Conservation (phyloP, 192 early-diverging fungal species). For the Podila epigama region DNA sequence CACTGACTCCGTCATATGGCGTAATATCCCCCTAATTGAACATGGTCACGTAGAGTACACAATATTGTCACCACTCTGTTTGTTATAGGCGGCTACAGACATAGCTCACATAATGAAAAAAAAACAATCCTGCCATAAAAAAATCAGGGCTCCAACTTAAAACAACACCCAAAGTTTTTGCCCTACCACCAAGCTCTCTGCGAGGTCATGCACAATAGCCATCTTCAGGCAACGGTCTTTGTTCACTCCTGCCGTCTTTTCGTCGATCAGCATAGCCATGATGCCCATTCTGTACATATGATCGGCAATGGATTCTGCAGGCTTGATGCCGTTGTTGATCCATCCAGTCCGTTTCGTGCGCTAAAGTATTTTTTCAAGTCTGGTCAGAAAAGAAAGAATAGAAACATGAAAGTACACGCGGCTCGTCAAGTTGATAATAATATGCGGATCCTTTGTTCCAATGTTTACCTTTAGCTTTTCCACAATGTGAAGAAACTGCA, state of each 20-base stretch:
- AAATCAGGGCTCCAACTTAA: not conserved
- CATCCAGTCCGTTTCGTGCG: constrained; percentile 94
- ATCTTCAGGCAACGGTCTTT: constrained; percentile 85
- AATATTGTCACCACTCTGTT: too few relatives aligned
- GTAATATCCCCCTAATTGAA: constrained; percentile 84
- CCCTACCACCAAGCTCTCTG: constrained; percentile 79
- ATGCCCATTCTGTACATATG: constrained; percentile 97
- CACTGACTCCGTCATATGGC: constrained; percentile 78
- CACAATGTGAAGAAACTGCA: constrained; percentile 80
- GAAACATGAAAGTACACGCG: not conserved
- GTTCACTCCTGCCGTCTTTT: constrained; percentile 66
- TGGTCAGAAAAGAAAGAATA: not conserved
- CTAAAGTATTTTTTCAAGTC: constrained; percentile 43
- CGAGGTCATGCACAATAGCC: constrained; percentile 93
- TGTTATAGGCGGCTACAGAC: too few relatives aligned
- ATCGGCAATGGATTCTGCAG: constrained; percentile 89
- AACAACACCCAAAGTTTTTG: not conserved
- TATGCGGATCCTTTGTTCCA: not conserved
- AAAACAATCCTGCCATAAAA: not conserved
- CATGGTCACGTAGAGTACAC: not conserved
- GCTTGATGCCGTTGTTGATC: constrained; percentile 73
- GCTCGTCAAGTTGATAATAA: not conserved
- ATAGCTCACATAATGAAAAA: not conserved
- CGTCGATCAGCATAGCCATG: constrained; percentile 85
- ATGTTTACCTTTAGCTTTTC: constrained; percentile 78